These are phyloP conservation scores for Entomortierella beljakovae DNA, from an alignment of 192 early-diverging fungal species.

Conservation along the genomic window DNA sequence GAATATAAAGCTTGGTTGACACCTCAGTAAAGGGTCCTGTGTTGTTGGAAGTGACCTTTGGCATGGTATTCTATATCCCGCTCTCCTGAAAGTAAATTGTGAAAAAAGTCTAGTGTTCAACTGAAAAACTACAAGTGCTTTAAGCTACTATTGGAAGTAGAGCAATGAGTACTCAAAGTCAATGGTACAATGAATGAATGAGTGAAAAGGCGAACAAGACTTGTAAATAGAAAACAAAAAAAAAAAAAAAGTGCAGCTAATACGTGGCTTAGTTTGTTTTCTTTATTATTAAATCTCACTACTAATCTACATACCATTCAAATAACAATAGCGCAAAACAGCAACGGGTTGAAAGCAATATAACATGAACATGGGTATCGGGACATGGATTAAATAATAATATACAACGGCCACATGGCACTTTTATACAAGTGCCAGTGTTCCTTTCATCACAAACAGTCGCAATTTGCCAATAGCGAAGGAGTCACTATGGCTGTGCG, in stretches of 20 bases:
- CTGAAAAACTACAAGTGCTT: background rate
- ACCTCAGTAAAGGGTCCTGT: slow-evolving; percentile 44
- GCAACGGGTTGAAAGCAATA: no score
- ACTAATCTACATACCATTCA: background rate
- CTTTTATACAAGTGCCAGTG: background rate
- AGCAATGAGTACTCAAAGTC: background rate
- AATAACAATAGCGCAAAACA: no score
- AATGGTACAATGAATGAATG: slow-evolving; percentile 4
- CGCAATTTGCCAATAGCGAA: slow-evolving; percentile 28
- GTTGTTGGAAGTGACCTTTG: slow-evolving; percentile 11
- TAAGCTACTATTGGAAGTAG: background rate
- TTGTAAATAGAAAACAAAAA: background rate
- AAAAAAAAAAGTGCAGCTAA: background rate
- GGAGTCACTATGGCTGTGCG: slow-evolving; percentile 14
- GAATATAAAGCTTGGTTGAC: slow-evolving; percentile 63
- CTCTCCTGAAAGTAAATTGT: background rate
- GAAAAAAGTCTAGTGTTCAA: background rate
- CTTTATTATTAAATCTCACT: background rate
- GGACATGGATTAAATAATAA: no score
- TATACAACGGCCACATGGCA: no score
- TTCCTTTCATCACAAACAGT: background rate
- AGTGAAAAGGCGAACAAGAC: background rate
- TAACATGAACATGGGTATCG: no score
- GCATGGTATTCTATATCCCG: slow-evolving; percentile 16
- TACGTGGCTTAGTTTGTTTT: slow-evolving; percentile 11